Conservation (phyloP, 345 rosid species). For the Dimocarpus longan region DNA sequence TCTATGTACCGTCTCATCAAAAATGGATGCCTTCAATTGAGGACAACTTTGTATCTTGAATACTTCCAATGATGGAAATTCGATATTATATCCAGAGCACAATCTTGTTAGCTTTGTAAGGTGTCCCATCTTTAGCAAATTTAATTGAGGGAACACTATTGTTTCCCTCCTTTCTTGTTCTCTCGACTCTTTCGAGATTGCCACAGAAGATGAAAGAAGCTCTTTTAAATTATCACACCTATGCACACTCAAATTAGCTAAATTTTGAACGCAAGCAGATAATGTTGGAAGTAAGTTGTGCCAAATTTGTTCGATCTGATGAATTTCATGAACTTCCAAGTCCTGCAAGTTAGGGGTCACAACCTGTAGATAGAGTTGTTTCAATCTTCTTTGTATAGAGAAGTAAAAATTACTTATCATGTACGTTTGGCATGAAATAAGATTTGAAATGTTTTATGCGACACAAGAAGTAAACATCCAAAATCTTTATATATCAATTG, state of each 20-base stretch:
- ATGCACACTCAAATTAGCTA: not conserved
- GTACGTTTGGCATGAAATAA: not conserved
- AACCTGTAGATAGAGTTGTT: constrained; percentile 10
- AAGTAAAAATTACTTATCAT: not conserved
- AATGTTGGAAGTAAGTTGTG: not conserved
- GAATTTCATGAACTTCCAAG: not conserved
- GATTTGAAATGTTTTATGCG: not conserved
- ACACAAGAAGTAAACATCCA: no score
- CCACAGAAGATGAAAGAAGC: not conserved
- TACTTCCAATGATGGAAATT: not conserved
- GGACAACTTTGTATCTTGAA: not conserved
- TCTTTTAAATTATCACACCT: not conserved
- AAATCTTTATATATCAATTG: not conserved
- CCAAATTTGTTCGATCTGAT: constrained; percentile 11
- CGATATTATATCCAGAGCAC: no score
- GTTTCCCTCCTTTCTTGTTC: not conserved
- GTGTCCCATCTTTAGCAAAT: no score
- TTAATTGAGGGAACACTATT: no score
- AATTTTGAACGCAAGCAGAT: not conserved
- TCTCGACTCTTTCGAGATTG: not conserved
- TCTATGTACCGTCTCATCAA: not conserved
- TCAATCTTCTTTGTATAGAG: not conserved
- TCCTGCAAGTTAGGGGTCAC: constrained; percentile 23
- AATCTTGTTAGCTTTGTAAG: no score
- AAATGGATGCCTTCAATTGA: not conserved